A percentile compares a stretch with the other conserved stretches of the same genome.
phyloP scores from a whole-genome alignment of 441 rosid genomes.

The Bocquillonia castaneifolia region DNA sequence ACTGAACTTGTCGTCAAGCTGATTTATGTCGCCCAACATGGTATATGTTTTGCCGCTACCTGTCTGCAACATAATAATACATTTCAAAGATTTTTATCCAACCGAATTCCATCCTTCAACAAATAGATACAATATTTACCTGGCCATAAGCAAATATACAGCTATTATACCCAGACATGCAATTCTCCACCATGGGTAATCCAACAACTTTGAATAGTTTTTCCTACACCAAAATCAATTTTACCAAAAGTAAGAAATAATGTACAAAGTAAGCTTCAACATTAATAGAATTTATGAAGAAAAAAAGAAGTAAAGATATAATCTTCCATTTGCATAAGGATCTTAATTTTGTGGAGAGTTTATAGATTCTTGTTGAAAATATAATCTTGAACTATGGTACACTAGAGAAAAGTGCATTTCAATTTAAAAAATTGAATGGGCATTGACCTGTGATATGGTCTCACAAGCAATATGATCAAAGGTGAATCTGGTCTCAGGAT shows the following conservation, averaged over 20 bases:
- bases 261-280: conserved; percentile 5
- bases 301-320: not conserved
- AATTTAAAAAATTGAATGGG: too few species aligned
- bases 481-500: conserved; percentile 92
- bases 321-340: too few species aligned
- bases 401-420: too few species aligned
- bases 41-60: conserved; percentile 98
- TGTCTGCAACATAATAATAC: conserved; percentile 63
- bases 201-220: conserved; percentile 73
- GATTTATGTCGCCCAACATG: conserved; percentile 86
- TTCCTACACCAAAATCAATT: conserved; percentile 42
- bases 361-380: not conserved
- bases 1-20: conserved; percentile 44
- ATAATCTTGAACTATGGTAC: too few species aligned
- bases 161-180: conserved; percentile 90
- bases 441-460: conserved; percentile 70
- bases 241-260: conserved; percentile 3
- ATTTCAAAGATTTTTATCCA: not conserved
- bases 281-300: not conserved
- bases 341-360: too few species aligned
- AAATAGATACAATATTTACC: conserved; percentile 36
- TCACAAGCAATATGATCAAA: conserved; percentile 83
- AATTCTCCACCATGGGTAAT: conserved; percentile 92
- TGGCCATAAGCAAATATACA: conserved; percentile 96
- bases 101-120: not conserved